These are phyloP conservation scores for Piper longum DNA, from an alignment of 164 flowering plant genomes.

Conservation along the genomic window DNA sequence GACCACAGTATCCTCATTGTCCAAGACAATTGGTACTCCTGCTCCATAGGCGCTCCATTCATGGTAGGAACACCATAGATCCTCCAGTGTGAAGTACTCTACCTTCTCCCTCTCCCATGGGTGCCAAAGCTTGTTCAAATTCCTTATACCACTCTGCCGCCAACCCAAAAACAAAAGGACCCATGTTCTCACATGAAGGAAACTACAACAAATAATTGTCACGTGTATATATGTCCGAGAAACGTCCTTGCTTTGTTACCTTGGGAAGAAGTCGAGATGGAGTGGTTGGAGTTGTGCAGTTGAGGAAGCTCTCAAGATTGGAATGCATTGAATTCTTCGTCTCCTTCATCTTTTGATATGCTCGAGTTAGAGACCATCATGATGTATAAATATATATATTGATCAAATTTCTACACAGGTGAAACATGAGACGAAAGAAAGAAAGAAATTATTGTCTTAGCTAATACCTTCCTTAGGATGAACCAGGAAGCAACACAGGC, in stretches of 20 bases:
- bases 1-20: conserved; percentile 13
- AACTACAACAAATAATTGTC: not conserved
- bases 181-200: not conserved
- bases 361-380: not conserved
- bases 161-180: not conserved
- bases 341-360: conserved; percentile 2
- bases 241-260: conserved; percentile 1
- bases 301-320: conserved; percentile 8
- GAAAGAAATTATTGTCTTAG: not conserved
- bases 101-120: conserved; percentile 17
- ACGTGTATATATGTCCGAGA: not conserved
- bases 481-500: not conserved
- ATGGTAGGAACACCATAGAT: conserved; percentile 34
- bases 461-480: not conserved
- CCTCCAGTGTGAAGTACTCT: conserved; percentile 31
- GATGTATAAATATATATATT: too few species aligned
- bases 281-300: conserved; percentile 7
- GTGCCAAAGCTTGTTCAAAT: conserved; percentile 25
- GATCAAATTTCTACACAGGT: too few species aligned
- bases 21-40: conserved; percentile 16
- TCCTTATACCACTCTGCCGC: conserved; percentile 14
- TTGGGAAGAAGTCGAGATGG: conserved; percentile 6
- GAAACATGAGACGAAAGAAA: not conserved
- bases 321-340: conserved; percentile 2
- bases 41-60: conserved; percentile 52